phyloP scores from a whole-genome alignment of 139 green algal species.

The Microglena sp. region DNA sequence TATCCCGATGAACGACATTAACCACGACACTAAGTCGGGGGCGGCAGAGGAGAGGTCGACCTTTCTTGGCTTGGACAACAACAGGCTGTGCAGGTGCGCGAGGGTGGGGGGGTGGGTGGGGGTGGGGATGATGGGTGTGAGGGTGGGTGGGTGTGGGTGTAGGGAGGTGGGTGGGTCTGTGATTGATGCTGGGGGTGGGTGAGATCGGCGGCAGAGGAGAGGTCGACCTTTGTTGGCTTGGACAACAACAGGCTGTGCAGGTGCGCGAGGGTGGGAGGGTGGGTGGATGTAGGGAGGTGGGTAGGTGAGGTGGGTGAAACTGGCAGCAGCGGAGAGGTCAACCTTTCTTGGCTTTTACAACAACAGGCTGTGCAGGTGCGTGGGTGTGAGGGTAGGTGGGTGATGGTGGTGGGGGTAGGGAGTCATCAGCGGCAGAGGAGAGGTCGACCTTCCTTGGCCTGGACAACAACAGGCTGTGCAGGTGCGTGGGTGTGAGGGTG shows the following conservation, averaged over 20 bases:
- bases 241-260: slow-evolving; percentile 69
- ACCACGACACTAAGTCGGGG: slow-evolving; percentile 60
- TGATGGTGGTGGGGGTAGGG: neutral
- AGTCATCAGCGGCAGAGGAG: slow-evolving; percentile 29
- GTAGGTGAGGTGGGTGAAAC: too few relatives aligned
- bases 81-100: slow-evolving; percentile 63
- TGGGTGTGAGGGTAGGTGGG: too few relatives aligned
- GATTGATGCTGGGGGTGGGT: too few relatives aligned
- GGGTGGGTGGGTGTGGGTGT: too few relatives aligned
- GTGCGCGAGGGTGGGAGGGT: too few relatives aligned
- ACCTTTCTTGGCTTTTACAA: slow-evolving; percentile 81
- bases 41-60: slow-evolving; percentile 59
- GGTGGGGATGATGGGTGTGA: too few relatives aligned
- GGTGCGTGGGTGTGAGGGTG: slow-evolving; percentile 4
- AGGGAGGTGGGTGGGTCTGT: too few relatives aligned
- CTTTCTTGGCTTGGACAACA: slow-evolving; percentile 84
- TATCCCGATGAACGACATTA: slow-evolving; percentile 60
- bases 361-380: slow-evolving; percentile 67
- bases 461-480: slow-evolving; percentile 69
- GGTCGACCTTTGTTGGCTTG: slow-evolving; percentile 77
- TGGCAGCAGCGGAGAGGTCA: slow-evolving; percentile 53
- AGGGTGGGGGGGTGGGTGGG: too few relatives aligned
- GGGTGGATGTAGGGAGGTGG: too few relatives aligned
- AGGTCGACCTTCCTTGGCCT: slow-evolving; percentile 81
- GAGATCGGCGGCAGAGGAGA: slow-evolving; percentile 53